phyloP scores from a whole-genome alignment of 306 rosid species.

The Oxytropis ochrocephala region DNA sequence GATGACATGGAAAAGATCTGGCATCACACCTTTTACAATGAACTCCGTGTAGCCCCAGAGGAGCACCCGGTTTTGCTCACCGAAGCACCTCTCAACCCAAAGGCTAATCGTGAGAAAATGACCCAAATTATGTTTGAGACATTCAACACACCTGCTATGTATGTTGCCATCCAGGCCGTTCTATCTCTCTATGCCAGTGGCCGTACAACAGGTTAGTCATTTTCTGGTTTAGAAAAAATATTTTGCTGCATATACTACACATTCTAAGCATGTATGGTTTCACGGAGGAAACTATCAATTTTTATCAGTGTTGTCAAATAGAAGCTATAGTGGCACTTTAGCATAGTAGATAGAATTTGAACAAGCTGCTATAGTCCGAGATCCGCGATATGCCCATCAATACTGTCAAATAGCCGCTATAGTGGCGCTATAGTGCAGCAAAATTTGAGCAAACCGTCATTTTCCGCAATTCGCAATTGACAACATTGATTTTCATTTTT shows the following conservation, averaged over 20 bases:
- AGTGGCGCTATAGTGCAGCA: no score
- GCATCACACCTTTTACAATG: constrained; percentile 93
- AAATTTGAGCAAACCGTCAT: no score
- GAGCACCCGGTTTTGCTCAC: constrained; percentile 94
- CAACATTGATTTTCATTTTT: no score
- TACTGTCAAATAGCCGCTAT: no score
- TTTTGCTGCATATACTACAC: background rate
- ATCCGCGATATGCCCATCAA: no score
- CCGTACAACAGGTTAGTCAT: constrained; percentile 78
- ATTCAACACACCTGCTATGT: constrained; percentile 90
- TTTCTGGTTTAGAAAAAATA: background rate
- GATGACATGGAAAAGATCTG: constrained; percentile 96
- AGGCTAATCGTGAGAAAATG: constrained; percentile 96
- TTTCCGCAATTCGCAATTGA: no score
- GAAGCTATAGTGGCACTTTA: no score
- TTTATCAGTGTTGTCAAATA: no score
- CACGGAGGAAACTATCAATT: background rate
- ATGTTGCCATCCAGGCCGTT: constrained; percentile 87
- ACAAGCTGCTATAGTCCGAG: no score
- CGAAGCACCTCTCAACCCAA: constrained; percentile 91
- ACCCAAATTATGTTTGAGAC: constrained; percentile 94
- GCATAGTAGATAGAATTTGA: no score
- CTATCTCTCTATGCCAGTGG: constrained; percentile 88
- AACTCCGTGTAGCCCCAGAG: constrained; percentile 88
- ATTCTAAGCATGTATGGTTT: background rate